Conservation (phyloP, 257 asterid species). For the Paulownia fortunei region DNA sequence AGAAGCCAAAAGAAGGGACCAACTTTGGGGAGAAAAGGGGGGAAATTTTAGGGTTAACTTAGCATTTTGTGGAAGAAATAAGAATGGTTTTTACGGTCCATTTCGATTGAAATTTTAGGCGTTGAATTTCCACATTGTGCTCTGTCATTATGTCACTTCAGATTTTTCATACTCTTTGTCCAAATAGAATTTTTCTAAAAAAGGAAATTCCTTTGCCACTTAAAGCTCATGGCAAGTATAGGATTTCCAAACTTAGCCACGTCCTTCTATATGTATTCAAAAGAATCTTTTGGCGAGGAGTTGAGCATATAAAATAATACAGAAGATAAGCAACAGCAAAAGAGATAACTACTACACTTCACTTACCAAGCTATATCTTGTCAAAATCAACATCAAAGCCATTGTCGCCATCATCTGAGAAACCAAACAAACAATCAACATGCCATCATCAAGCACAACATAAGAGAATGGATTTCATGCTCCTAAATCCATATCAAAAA, state of each 20-base stretch:
- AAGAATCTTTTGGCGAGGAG: background rate
- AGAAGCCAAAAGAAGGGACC: too few relatives aligned
- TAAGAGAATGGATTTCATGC: conserved; percentile 18
- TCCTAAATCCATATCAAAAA: background rate
- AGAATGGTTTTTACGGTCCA: background rate
- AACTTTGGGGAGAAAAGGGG: too few relatives aligned
- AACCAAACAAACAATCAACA: conserved; percentile 26
- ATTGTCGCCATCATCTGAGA: conserved; percentile 69
- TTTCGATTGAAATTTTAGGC: background rate
- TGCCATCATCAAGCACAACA: conserved; percentile 1
- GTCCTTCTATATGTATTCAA: too few relatives aligned
- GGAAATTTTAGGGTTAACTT: too few relatives aligned
- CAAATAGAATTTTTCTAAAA: background rate
- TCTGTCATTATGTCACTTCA: background rate
- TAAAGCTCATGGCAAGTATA: background rate
- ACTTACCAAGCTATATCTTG: conserved; percentile 71
- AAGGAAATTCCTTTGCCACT: background rate
- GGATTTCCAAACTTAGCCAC: background rate
- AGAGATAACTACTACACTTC: conserved; percentile 1
- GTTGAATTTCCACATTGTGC: background rate
- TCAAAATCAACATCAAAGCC: conserved; percentile 87
- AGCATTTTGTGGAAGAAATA: background rate
- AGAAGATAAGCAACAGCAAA: background rate
- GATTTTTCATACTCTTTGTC: background rate
- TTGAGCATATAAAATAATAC: background rate